phyloP scores from a whole-genome alignment of 371 early-diverging fungal genomes.

The Mucor ambiguus region DNA sequence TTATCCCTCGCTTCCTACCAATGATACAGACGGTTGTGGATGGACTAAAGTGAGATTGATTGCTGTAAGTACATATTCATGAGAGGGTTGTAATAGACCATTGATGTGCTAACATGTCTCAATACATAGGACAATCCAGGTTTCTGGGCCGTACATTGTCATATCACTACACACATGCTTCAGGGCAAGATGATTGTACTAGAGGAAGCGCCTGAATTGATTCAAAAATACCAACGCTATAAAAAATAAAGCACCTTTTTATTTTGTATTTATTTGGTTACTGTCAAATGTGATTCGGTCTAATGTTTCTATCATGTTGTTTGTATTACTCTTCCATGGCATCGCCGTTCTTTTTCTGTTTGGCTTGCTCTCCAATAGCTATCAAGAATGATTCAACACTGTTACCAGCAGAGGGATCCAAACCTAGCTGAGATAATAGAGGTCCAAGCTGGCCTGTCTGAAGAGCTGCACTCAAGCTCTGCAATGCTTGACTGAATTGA shows the following conservation, averaged over 20 bases:
- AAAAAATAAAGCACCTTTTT: neutral
- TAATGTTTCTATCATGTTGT: neutral
- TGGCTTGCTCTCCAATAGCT: conserved; percentile 63
- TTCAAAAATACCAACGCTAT: conserved; percentile 21
- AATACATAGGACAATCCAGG: conserved; percentile 47
- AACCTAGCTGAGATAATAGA: conserved; percentile 63
- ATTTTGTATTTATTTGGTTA: neutral
- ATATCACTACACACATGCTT: conserved; percentile 52
- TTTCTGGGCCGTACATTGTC: conserved; percentile 54
- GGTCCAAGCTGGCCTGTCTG: conserved; percentile 73
- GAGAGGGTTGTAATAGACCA: neutral
- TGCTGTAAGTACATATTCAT: conserved; percentile 30
- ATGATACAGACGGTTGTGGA: conserved; percentile 33
- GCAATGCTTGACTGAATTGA: conserved; percentile 71
- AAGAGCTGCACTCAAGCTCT: conserved; percentile 61
- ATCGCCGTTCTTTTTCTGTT: conserved; percentile 31
- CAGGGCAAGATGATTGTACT: conserved; percentile 49
- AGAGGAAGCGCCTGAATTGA: conserved; percentile 46
- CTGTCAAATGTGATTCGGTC: neutral
- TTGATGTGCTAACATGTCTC: neutral
- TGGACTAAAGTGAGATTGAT: conserved; percentile 44
- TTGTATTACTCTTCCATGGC: conserved; percentile 29
- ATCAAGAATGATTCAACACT: conserved; percentile 68
- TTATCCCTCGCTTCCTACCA: conserved; percentile 33
- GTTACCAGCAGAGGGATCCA: conserved; percentile 63